Conservation (phyloP, 2,329 filamentous ascomycete genomes). For the Colletotrichum sp. region DNA sequence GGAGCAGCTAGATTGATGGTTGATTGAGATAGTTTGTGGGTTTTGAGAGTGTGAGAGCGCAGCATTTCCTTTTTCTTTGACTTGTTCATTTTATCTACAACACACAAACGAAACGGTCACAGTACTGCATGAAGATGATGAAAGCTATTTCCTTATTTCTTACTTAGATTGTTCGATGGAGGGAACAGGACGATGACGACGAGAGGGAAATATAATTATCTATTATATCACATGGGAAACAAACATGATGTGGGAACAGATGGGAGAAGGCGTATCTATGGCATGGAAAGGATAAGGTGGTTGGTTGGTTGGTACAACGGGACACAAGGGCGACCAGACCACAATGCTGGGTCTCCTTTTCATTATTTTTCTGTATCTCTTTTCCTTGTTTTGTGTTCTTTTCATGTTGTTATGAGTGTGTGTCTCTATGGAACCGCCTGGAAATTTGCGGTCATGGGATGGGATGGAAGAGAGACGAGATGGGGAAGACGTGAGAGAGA, state of each 20-base stretch:
- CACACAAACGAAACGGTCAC: not conserved
- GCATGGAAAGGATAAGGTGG: not conserved
- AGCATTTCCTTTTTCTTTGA: not conserved
- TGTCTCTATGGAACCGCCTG: not conserved
- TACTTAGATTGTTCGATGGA: not conserved
- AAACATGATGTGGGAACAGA: not conserved
- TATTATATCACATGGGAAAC: not conserved
- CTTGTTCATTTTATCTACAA: not conserved
- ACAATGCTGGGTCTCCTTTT: constrained; percentile 16
- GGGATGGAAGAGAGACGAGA: not conserved
- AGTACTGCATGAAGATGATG: not conserved
- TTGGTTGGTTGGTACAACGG: not conserved
- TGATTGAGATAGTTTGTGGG: not conserved
- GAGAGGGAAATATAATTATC: not conserved
- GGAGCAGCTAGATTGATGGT: constrained; percentile 8
- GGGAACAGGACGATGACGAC: not conserved
- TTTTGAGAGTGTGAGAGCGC: not conserved
- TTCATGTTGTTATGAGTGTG: not conserved
- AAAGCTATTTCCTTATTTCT: not conserved
- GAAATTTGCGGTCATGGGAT: not conserved
- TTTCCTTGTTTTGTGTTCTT: not conserved
- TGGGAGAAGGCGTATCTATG: not conserved
- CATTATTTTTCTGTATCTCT: not conserved
- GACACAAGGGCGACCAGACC: constrained; percentile 21
- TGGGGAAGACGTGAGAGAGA: not conserved